Evolutionary conservation across 1,284 basidiomycete species (phyloP).

Genomic region (Ceratobasidium sp.): DNA sequence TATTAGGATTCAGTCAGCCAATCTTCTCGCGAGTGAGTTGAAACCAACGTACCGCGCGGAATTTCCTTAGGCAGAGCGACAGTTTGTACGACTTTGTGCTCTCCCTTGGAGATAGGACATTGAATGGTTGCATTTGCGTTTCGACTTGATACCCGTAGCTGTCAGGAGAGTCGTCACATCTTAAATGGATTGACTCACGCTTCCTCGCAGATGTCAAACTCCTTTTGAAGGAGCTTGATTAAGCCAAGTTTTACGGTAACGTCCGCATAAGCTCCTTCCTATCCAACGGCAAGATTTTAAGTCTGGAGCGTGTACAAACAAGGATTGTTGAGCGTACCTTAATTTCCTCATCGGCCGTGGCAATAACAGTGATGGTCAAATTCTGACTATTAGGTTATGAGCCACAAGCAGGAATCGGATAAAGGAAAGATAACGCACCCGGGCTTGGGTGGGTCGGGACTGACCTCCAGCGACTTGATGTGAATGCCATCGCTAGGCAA

Average conservation of each 20-base stretch:
- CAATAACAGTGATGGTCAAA: conserved; percentile 80
- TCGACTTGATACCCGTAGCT: conserved; percentile 52
- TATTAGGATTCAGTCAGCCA: conserved; percentile 46
- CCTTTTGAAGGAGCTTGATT: conserved; percentile 81
- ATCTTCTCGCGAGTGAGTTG: not conserved
- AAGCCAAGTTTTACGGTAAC: conserved; percentile 88
- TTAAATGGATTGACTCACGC: conserved; percentile 89
- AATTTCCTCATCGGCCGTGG: conserved; percentile 63
- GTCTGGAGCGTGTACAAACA: not conserved
- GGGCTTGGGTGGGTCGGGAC: conserved; percentile 56
- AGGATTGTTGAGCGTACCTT: conserved; percentile 58
- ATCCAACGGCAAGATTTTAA: not conserved
- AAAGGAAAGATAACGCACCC: conserved; percentile 47
- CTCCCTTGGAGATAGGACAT: conserved; percentile 78
- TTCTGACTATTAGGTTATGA: conserved; percentile 76
- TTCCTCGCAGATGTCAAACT: conserved; percentile 89
- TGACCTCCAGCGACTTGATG: conserved; percentile 53
- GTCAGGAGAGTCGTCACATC: conserved; percentile 74
- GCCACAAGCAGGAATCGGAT: conserved; percentile 66
- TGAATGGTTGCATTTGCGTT: conserved; percentile 73
- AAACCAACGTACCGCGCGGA: conserved; percentile 68
- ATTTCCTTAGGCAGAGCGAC: conserved; percentile 89
- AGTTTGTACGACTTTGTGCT: conserved; percentile 75
- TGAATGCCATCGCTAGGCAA: conserved; percentile 43
- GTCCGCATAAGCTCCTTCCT: conserved; percentile 89